These are phyloP conservation scores for Waitea zeae DNA, from an alignment of 1,284 basidiomycete genomes.

Conservation along the genomic window DNA sequence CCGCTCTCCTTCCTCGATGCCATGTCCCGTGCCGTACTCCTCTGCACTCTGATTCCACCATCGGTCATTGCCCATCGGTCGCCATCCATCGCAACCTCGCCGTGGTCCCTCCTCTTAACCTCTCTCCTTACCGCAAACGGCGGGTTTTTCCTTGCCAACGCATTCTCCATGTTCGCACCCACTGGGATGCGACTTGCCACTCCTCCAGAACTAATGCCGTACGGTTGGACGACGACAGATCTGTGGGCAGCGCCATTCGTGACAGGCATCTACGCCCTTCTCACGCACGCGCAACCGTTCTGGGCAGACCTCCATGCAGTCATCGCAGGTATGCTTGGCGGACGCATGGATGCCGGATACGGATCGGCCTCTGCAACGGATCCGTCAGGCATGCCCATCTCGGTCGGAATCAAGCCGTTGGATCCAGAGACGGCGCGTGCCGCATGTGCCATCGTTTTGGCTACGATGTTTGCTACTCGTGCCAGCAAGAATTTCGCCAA, in stretches of 20 bases:
- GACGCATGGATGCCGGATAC: too few species aligned
- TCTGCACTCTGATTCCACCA: conserved; percentile 55
- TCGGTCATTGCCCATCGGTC: conserved; percentile 33
- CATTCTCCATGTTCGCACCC: conserved; percentile 52
- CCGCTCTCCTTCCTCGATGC: conserved; percentile 51
- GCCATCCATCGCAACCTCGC: conserved; percentile 32
- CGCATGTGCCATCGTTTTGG: conserved; percentile 43
- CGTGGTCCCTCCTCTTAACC: conserved; percentile 52
- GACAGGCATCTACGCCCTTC: conserved; percentile 51
- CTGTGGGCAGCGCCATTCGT: conserved; percentile 58
- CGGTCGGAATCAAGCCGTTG: conserved; percentile 24
- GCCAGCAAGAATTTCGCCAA: conserved; percentile 44
- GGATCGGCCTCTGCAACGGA: neutral
- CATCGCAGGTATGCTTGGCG: conserved; percentile 23
- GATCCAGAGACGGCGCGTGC: conserved; percentile 49
- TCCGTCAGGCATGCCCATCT: conserved; percentile 10
- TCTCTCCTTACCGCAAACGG: conserved; percentile 52
- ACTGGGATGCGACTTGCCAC: conserved; percentile 43
- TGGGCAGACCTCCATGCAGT: conserved; percentile 43
- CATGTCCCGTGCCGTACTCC: conserved; percentile 48
- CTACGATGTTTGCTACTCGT: conserved; percentile 33
- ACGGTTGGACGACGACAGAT: conserved; percentile 61
- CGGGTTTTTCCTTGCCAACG: conserved; percentile 54
- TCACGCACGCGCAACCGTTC: conserved; percentile 65
- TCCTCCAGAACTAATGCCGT: conserved; percentile 48